phyloP scores from a whole-genome alignment of 1,284 basidiomycete genomes.

The Papiliotrema flavescens region DNA sequence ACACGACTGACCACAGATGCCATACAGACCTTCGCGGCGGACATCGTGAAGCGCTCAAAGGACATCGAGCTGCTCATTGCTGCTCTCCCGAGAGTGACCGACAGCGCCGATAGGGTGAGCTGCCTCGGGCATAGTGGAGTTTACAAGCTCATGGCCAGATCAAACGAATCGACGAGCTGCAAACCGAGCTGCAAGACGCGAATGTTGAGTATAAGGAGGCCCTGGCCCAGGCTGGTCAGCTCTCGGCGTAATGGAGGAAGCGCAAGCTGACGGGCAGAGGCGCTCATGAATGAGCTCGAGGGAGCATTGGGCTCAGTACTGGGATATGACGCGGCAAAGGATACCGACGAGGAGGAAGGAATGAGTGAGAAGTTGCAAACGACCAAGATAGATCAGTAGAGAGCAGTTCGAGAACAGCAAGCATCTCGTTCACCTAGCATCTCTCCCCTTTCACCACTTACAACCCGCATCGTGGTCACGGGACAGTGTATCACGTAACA shows the following conservation, averaged over 20 bases:
- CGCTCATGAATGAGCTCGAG: conserved; percentile 36
- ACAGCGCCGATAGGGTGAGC: conserved; percentile 33
- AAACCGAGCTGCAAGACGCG: conserved; percentile 38
- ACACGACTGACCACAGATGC: conserved; percentile 25
- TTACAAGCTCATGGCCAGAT: conserved; percentile 19
- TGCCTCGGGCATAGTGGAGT: not conserved
- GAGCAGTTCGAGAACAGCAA: too few relatives aligned
- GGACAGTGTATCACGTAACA: too few relatives aligned
- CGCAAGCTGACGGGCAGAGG: conserved; percentile 18
- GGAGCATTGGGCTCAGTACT: conserved; percentile 31
- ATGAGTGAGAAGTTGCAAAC: not conserved
- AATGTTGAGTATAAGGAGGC: conserved; percentile 44
- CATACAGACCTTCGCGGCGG: conserved; percentile 42
- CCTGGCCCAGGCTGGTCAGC: conserved; percentile 36
- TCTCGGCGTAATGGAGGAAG: not conserved
- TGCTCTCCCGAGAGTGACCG: conserved; percentile 40
- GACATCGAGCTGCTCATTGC: conserved; percentile 43
- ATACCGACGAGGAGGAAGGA: not conserved
- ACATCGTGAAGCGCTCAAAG: conserved; percentile 43
- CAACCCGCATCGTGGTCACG: too few relatives aligned
- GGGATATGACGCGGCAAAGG: conserved; percentile 12
- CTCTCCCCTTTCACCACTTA: too few relatives aligned
- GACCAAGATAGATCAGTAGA: too few relatives aligned
- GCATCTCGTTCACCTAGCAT: too few relatives aligned
- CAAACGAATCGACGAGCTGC: conserved; percentile 31